A percentile compares a stretch with the other conserved stretches of the same genome.
Conservation (phyloP, 495 filamentous ascomycete species). For the Aspergillus cristatus region DNA sequence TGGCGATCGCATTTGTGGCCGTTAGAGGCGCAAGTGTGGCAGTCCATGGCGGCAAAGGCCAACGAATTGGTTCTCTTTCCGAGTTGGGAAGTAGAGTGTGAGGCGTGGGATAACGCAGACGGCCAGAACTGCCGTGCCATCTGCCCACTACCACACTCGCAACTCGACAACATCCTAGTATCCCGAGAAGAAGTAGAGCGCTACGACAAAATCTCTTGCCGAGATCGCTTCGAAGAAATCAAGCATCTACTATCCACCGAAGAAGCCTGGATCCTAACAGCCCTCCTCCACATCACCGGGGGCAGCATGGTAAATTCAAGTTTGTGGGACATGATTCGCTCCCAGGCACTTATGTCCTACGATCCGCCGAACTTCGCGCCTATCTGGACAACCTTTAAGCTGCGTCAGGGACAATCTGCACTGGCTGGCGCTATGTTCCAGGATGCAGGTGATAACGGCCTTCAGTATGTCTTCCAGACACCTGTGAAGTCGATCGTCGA, state of each 20-base stretch:
- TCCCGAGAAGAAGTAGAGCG: constrained; percentile 4
- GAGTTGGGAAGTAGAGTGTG: constrained; percentile 1
- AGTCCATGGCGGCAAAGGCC: constrained; percentile 11
- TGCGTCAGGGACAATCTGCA: constrained; percentile 11
- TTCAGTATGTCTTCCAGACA: constrained; percentile 13
- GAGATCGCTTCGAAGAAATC: constrained; percentile 15
- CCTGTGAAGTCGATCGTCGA: constrained; percentile 9
- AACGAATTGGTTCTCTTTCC: constrained; percentile 15
- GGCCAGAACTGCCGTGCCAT: constrained; percentile 7
- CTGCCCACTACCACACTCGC: constrained; percentile 11
- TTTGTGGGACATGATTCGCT: constrained; percentile 7
- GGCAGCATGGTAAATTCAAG: constrained; percentile 13
- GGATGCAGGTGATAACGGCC: constrained; percentile 5
- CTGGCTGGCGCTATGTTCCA: constrained; percentile 10
- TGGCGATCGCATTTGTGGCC: constrained; percentile 8
- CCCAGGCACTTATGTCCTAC: constrained; percentile 6
- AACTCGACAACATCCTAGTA: constrained; percentile 10
- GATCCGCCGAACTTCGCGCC: constrained; percentile 1
- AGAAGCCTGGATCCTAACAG: constrained; percentile 6
- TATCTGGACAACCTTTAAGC: constrained; percentile 8
- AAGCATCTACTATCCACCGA: constrained; percentile 12
- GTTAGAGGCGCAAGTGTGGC: constrained; percentile 10
- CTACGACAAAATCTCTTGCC: constrained; percentile 13
- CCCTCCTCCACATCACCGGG: constrained; percentile 7
- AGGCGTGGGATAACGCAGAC: constrained; percentile 11